Base-by-base conservation (phyloP, 805 yeast species). In the Kluyveromyces nonfermentans region DNA sequence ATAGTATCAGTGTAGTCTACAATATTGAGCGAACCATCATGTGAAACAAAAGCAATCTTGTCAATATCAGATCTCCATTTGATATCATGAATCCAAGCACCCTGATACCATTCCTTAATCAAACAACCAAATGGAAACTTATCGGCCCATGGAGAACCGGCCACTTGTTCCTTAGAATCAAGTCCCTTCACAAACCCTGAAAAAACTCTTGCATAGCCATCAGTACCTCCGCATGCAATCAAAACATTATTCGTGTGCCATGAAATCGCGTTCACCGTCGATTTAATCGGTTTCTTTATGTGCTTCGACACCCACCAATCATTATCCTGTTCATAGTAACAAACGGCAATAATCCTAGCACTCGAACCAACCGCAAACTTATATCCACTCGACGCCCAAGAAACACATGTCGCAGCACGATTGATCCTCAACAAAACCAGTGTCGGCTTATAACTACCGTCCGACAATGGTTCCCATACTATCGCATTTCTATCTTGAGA, bases 241-340 rank as follows among this genome's bases (percentile, higher is more conserved):
- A 93, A 70, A 19, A 93, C 94, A 55, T 80, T 82, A 66, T 93
- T 93, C 45, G 87, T 89, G 63, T 93, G 97, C 98, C 98, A 89
- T 50, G 81, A 81, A 44, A 90, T 72, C 37, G 84, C 72, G 51
- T 89, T 73, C 52, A 89, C 75, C 28, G 97, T 87, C 9, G 96
- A 83, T 62, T 82, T 81, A 55, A 93, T 72, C n/a, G 97, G 96
- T 65, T 85, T 87, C 71, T 89, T 89, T 66, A 93, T 83, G 68
- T 90, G 98, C 66, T 90, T 90, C 12, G 97, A 86, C 41, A 93
- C 89, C 99, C 99, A 93, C 99, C 99, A 93, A 63, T 93, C 96
- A 63, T 90, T 93, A 56, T 88, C 96, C 49, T 74, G 84, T 67
- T 93, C 98, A 62, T 84, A 93, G 68, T 89, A 93, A 70, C 98